Evolutionary conservation across 2,329 filamentous ascomycete genomes (phyloP), one percentile per base, ranked within the genome.

Genomic region (Talaromyces marneffei): DNA sequence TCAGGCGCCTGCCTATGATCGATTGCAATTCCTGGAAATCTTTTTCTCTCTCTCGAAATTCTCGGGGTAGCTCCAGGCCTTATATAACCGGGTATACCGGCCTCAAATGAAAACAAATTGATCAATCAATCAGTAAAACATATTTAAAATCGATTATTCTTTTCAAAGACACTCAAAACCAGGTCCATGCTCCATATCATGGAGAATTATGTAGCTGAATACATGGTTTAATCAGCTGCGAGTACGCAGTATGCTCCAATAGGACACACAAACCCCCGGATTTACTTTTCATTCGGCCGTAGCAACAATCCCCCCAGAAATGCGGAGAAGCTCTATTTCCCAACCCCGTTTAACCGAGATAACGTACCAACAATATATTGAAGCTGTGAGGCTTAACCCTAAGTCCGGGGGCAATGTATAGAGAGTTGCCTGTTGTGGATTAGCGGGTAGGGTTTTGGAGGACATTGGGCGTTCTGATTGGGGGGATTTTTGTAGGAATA

Each of bases 401-500:
- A 50, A 35, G 12, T 33, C 29, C n/a, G 25, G 29, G n/a, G 18
- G 16, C 3, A 52, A 18, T 33, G 27, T 18, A 52, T 18, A 14
- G 27, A 52, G 39, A 37, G 16, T 48, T 58, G 14, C 55, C 55
- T 48, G 18, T 58, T 37, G 20, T 44, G 40, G 55, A 27, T 12
- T 58, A 29, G 42, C 55, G 55, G 20, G 6, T n/a, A 56, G 53
- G 20, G 33, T 18, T 39, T 27, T 25, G 18, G 9, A 23, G 2
- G 14, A 25, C 7, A 16, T 12, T 18, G 39, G 2, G 39, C 39
- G 12, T 4, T 29, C 5, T 61, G 53, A 61, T 57, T 50, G 59
- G 59, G 25, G 53, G 59, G 37, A 61, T 44, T 57, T 61, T 33
- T 44, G 10, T 16, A 6, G 18, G 10, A 44, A 42, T 40, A 61